Base-by-base conservation (phyloP, 1,284 basidiomycete species). In the Porogramme epimiltina region DNA sequence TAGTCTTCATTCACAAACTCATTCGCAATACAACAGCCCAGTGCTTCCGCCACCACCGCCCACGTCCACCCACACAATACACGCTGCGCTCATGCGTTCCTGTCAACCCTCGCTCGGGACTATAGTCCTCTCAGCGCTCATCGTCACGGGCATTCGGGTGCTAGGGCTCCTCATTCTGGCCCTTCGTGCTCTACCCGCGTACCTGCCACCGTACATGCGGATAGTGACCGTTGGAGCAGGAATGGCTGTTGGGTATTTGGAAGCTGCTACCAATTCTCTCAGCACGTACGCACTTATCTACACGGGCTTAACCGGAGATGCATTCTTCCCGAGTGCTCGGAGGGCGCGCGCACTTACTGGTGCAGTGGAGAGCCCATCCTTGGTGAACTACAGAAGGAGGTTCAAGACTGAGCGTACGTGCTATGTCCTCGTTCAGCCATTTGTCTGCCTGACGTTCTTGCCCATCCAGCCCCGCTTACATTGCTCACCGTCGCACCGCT, bases 231-330 rank as follows among this genome's bases (percentile, higher is more conserved):
- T 76, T 51, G 77, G 65, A 41, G 67, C 65, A 22, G 62, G 73
- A 2, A 73, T 82, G 66, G 72, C 73, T 1, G 78, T 83, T 1
- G 72, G 75, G 1, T 84, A 79, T 54, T 66, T 85, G 41, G 87
- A 90, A 49, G 80, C 74, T 11, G 72, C 83, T 16, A 83, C 89
- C 1, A 84, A 83, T 33, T 83, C 87, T n/a, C 73, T 95, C 45
- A 93, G 91, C 71, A 84, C 83, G 37, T 89, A 93, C 62, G 91
- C 90, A 13, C 75, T 96, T 26, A 81, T 94, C 10, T 95, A 95
- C 66, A 82, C 85, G 1, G 94, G 94, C 0, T 74, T 97, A 53
- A 95, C 91, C 0, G 94, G 93, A 0, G 88, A 91, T 48, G 77
- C 84, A 1, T 96, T 95, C 69, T 88, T 91, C 77, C 78, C 79